Evolutionary conservation across 768 basidiomycete species (phyloP).

Genomic region (Asterophora parasitica): DNA sequence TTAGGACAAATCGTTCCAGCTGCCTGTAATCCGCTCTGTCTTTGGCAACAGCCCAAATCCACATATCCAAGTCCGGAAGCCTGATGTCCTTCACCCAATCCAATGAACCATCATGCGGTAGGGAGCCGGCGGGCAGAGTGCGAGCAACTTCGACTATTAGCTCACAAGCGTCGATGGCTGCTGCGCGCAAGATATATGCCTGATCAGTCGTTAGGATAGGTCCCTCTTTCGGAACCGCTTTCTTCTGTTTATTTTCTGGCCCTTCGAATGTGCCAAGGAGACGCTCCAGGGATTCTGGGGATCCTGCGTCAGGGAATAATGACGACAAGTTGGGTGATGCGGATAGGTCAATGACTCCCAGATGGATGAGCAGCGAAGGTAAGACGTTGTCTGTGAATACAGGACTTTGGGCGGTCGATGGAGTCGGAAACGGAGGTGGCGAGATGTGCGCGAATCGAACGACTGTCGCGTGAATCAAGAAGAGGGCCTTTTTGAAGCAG

Average conservation of each 20-base stretch:
- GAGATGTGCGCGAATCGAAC: slow-evolving; percentile 59
- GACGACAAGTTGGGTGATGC: slow-evolving; percentile 35
- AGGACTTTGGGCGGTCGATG: slow-evolving; percentile 53
- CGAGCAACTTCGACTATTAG: slow-evolving; percentile 54
- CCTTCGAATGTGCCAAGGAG: slow-evolving; percentile 30
- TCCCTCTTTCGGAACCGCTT: slow-evolving; percentile 29
- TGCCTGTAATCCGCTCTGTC: slow-evolving; percentile 67
- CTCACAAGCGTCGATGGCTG: slow-evolving; percentile 77
- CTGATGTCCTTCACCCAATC: slow-evolving; percentile 54
- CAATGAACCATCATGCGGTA: slow-evolving; percentile 20
- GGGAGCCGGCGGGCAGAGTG: slow-evolving; percentile 21
- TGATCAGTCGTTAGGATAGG: slow-evolving; percentile 56
- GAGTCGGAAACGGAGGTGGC: slow-evolving; percentile 56
- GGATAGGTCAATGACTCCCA: slow-evolving; percentile 70
- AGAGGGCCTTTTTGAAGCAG: slow-evolving; percentile 87
- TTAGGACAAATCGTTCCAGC: slow-evolving; percentile 62
- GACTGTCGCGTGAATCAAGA: slow-evolving; percentile 66
- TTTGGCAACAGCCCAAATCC: slow-evolving; percentile 83
- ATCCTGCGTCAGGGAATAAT: slow-evolving; percentile 46
- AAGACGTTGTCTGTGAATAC: slow-evolving; percentile 80
- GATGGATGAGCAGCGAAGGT: slow-evolving; percentile 75
- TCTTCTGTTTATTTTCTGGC: slow-evolving; percentile 15
- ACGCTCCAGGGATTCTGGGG: slow-evolving; percentile 29
- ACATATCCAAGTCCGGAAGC: slow-evolving; percentile 62
- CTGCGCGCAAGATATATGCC: slow-evolving; percentile 70